Conservation (phyloP, 257 asterid genomes). For the Solanum tacnaense region DNA sequence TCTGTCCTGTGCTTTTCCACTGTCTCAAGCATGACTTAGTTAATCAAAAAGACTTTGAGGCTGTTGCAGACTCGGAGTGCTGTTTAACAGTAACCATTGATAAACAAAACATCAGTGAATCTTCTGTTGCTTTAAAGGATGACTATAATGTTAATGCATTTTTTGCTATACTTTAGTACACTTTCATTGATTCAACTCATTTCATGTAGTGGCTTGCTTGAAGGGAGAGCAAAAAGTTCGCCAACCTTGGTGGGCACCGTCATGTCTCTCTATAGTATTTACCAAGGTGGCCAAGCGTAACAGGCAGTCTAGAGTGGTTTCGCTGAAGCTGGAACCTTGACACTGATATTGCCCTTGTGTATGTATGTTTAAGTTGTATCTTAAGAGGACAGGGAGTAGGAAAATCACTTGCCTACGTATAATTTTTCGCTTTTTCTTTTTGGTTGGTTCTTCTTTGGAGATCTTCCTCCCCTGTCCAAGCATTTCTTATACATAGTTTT, state of each 20-base stretch:
- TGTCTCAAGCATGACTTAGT: neutral
- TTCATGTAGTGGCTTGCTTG: conserved; percentile 79
- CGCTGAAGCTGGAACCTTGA: conserved; percentile 96
- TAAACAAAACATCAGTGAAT: neutral
- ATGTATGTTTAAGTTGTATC: conserved; percentile 2
- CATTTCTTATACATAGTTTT: conserved; percentile 12
- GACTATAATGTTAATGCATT: neutral
- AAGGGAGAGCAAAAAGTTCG: conserved; percentile 95
- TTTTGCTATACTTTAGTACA: neutral
- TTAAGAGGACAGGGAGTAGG: conserved; percentile 7
- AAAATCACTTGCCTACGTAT: neutral
- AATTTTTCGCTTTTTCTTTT: neutral
- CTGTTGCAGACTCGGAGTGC: neutral
- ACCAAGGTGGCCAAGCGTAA: conserved; percentile 69
- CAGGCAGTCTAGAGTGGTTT: conserved; percentile 89
- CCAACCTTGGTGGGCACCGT: conserved; percentile 97
- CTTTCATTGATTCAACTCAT: neutral
- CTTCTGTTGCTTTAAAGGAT: neutral
- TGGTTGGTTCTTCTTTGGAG: conserved; percentile 29
- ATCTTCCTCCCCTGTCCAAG: conserved; percentile 18
- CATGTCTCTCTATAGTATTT: conserved; percentile 60
- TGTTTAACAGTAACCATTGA: neutral
- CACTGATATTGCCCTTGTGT: conserved; percentile 11
- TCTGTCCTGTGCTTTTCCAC: neutral
- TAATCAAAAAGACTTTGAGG: neutral